These are phyloP conservation scores for Hygrophila difformis DNA, from an alignment of 257 asterid species.

Conservation along the genomic window DNA sequence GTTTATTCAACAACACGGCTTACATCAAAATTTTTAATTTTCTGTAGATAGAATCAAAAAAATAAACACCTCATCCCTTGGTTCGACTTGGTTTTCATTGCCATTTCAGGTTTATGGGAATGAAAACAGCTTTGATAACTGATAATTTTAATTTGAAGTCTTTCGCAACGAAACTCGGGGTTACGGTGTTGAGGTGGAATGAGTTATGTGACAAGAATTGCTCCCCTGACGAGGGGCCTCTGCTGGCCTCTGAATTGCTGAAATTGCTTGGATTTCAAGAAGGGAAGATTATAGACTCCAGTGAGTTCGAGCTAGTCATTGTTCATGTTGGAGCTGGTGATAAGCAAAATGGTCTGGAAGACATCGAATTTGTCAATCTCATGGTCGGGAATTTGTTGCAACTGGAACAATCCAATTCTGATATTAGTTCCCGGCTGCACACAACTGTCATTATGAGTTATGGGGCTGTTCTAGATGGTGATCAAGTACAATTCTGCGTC, in stretches of 20 bases:
- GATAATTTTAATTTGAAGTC: conserved; percentile 33
- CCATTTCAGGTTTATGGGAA: conserved; percentile 57
- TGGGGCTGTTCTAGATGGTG: conserved; percentile 41
- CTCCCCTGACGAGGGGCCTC: conserved; percentile 13
- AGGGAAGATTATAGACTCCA: conserved; percentile 36
- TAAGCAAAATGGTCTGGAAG: conserved; percentile 25
- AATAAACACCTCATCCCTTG: neutral
- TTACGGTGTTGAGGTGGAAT: conserved; percentile 30
- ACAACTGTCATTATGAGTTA: conserved; percentile 62
- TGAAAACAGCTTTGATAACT: conserved; percentile 55
- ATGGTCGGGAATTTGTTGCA: conserved; percentile 46
- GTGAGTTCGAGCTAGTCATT: conserved; percentile 54
- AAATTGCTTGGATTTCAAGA: conserved; percentile 72
- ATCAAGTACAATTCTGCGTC: conserved; percentile 24
- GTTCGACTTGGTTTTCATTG: conserved; percentile 1
- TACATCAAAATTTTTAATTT: neutral
- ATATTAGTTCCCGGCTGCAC: conserved; percentile 57
- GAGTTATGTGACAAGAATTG: conserved; percentile 13
- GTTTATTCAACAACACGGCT: neutral
- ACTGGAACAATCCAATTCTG: conserved; percentile 35
- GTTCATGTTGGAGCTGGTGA: conserved; percentile 18
- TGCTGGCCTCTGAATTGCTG: conserved; percentile 42
- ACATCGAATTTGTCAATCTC: conserved; percentile 35
- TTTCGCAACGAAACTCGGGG: conserved; percentile 48
- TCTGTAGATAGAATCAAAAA: neutral